Percentiles rank a stretch among this genome's conserved stretches.
phyloP scores from a whole-genome alignment of 768 basidiomycete genomes.

The Termitomyces sp. region DNA sequence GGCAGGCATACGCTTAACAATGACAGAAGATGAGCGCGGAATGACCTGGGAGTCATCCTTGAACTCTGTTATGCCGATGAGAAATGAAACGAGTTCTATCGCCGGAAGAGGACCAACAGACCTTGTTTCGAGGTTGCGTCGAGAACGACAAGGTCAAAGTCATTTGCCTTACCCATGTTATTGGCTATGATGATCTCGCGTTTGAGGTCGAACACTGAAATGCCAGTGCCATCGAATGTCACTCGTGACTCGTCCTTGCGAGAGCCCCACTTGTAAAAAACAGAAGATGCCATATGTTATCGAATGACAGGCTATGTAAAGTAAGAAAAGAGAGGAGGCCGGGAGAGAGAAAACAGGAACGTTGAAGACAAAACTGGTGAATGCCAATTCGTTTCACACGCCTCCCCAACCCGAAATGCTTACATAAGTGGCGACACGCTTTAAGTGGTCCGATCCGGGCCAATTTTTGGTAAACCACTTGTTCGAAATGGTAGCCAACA shows the following conservation, averaged over 20 bases:
- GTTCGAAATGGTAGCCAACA: conserved; percentile 15
- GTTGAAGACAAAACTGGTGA: not conserved
- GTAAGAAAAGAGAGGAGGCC: conserved; percentile 6
- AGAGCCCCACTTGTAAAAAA: conserved; percentile 97
- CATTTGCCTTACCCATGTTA: conserved; percentile 92
- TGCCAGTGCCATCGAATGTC: conserved; percentile 97
- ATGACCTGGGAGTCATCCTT: conserved; percentile 89
- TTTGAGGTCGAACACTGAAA: conserved; percentile 98
- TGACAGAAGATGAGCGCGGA: conserved; percentile 90
- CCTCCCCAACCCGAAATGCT: not conserved
- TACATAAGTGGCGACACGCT: conserved; percentile 1
- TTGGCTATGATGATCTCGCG: conserved; percentile 97
- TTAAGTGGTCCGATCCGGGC: conserved; percentile 13
- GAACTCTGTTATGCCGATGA: conserved; percentile 52
- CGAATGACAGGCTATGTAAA: conserved; percentile 29
- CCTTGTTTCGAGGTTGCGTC: conserved; percentile 89
- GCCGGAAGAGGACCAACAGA: conserved; percentile 27
- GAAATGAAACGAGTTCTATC: not conserved
- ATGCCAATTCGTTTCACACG: not conserved
- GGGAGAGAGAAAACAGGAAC: not conserved
- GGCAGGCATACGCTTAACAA: conserved; percentile 88
- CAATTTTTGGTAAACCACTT: not conserved
- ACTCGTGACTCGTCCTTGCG: conserved; percentile 92
- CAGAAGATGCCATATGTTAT: conserved; percentile 79
- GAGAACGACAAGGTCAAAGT: conserved; percentile 90